Base-by-base conservation (phyloP, 352 stramenopile species). In the Lagenidium giganteum region DNA sequence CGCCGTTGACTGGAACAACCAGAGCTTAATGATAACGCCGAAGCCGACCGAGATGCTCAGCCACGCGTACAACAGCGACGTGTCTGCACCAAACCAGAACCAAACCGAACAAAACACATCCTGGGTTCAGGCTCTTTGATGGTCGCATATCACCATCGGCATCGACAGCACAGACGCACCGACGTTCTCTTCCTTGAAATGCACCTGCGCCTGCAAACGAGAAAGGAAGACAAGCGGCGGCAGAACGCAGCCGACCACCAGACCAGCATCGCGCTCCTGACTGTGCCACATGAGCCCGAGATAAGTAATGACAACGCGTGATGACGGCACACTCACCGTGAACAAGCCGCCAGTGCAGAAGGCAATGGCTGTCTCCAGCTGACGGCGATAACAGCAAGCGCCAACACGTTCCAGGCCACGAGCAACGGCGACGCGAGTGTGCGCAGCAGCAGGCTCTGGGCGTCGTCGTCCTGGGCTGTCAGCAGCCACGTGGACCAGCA, bases 11-110 rank as follows among this genome's bases (percentile, higher is more conserved):
- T 53, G 49, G 31, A 75, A 66, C 0, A 76, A 41, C 20, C 48
- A 39, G 41, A 78, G 45, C 25, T 77, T 79, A 38, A 84, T 29
- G 34, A 81, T 43, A 3, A 59, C 42, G 53, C 67, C 80, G 21
- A 66, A 43, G 14, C 69, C 70, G 20, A 80, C 44, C 2, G 73
- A 74, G 20, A 69, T 60, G 14, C 66, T 70, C 6, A 49, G 75
- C 72, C 72, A 86, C 18, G 64, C 42, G 32, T 83, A 85, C 13
- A 88, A 65, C 17, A 76, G 61, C 22, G 61, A 65, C n/a, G 70
- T 63, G 5, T 17, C 61, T 73, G 25, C 4, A 36, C 16, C 20
- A 22, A 29, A n/a, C 11, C 34, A n/a, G n/a, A n/a, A n/a, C n/a
- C n/a, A n/a, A n/a, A n/a, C n/a, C n/a, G n/a, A n/a, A n/a, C n/a